phyloP scores from a whole-genome alignment of 1,284 basidiomycete genomes.

The Fomitopsis palustris region DNA sequence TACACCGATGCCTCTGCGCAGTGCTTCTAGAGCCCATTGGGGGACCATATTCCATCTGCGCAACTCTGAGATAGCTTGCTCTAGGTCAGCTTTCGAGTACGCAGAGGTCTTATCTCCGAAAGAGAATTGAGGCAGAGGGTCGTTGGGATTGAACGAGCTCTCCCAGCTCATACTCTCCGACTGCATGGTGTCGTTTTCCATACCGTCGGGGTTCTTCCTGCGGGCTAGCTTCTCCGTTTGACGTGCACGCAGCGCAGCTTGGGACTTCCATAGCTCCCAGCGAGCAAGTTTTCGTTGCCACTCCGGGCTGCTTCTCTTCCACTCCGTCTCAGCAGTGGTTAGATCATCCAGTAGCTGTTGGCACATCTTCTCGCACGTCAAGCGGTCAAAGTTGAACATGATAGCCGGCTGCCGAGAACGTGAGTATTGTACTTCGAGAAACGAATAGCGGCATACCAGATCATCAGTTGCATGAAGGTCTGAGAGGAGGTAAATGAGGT shows the following conservation, averaged over 20 bases:
- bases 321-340: constrained; percentile 40
- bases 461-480: constrained; percentile 50
- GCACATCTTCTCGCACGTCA: constrained; percentile 54
- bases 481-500: constrained; percentile 48
- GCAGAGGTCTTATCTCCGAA: constrained; percentile 43
- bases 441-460: constrained; percentile 46
- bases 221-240: constrained; percentile 34
- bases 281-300: constrained; percentile 50
- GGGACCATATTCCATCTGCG: constrained; percentile 33
- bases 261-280: constrained; percentile 48
- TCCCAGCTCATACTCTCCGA: constrained; percentile 38
- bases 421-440: neutral
- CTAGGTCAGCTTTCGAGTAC: constrained; percentile 44
- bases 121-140: constrained; percentile 56
- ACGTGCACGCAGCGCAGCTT: constrained; percentile 43
- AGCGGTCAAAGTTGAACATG: constrained; percentile 62
- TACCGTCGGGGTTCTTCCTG: constrained; percentile 33
- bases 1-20: constrained; percentile 60
- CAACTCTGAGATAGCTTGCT: constrained; percentile 45
- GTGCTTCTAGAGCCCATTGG: constrained; percentile 42
- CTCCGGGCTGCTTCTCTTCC: constrained; percentile 43
- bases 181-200: constrained; percentile 19
- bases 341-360: constrained; percentile 35
- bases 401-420: constrained; percentile 51
- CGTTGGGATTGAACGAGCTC: constrained; percentile 51